Evolutionary conservation across 441 rosid genomes (phyloP).

Genomic region (Biscutella laevigata): DNA sequence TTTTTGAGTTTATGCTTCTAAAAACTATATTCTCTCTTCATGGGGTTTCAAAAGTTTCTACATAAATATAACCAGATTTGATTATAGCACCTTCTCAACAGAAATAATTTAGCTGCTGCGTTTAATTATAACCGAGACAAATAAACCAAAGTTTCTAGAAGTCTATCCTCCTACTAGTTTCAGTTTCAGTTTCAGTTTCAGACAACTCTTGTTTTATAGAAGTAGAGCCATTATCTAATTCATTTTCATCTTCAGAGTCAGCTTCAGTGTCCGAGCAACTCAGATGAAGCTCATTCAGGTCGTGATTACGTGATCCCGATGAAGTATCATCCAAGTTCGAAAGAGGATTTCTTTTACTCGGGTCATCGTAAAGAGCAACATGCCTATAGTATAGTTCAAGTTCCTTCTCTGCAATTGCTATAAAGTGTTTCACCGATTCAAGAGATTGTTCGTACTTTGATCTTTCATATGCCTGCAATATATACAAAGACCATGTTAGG

Average conservation of each 20-base stretch:
- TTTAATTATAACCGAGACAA: background rate
- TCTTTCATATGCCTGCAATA: constrained; percentile 64
- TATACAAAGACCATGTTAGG: constrained; percentile 5
- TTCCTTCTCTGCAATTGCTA: constrained; percentile 68
- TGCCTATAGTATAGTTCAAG: constrained; percentile 66
- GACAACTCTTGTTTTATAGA: constrained; percentile 6
- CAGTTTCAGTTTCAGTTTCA: constrained; percentile 1
- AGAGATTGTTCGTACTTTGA: constrained; percentile 85
- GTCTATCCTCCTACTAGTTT: background rate
- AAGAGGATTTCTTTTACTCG: constrained; percentile 42
- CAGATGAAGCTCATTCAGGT: constrained; percentile 13
- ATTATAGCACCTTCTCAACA: no score
- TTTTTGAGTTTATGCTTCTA: no score
- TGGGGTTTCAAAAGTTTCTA: no score
- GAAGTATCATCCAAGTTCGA: constrained; percentile 42
- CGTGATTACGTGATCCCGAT: constrained; percentile 20
- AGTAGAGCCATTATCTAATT: constrained; percentile 6
- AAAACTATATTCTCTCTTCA: no score
- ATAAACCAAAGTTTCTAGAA: background rate
- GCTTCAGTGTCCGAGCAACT: constrained; percentile 29
- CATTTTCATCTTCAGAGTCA: constrained; percentile 29
- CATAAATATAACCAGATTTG: no score
- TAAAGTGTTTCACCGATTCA: constrained; percentile 66
- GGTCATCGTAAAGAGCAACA: constrained; percentile 58
- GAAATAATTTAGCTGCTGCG: no score